Conservation (phyloP, 495 filamentous ascomycete species). For the Pyrenopolyporus hunteri region DNA sequence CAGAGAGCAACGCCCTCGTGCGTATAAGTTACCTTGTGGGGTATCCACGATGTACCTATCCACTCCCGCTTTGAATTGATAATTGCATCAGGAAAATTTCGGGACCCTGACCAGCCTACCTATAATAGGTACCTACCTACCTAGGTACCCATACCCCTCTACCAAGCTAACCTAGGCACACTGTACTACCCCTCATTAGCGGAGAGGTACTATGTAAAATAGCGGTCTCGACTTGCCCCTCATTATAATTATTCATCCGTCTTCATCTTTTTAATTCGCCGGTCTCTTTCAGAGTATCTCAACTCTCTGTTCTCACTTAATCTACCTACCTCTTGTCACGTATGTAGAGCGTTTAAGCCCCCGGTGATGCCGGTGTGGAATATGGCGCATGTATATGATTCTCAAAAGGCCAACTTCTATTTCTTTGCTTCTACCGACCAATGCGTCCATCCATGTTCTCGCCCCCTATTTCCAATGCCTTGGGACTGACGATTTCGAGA, state of each 20-base stretch:
- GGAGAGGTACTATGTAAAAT: neutral
- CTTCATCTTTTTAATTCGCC: neutral
- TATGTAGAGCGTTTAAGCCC: neutral
- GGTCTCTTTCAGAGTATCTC: neutral
- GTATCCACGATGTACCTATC: neutral
- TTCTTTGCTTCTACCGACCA: neutral
- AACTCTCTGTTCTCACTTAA: neutral
- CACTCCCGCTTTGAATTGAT: constrained; percentile 19
- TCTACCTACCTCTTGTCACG: neutral
- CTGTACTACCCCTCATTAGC: constrained; percentile 26
- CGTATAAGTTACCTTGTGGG: constrained; percentile 8
- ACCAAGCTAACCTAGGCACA: too few relatives aligned
- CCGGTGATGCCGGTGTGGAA: constrained; percentile 1
- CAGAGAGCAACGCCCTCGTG: too few relatives aligned
- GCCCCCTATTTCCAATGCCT: neutral
- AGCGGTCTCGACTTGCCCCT: constrained; percentile 23
- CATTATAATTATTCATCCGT: neutral
- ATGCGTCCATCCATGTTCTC: too few relatives aligned
- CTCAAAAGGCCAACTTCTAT: neutral
- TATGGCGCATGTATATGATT: constrained; percentile 3
- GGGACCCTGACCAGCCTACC: too few relatives aligned
- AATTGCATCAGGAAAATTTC: constrained; percentile 19
- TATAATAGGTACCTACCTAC: too few relatives aligned
- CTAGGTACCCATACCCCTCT: too few relatives aligned
- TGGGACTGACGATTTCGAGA: neutral